These are phyloP conservation scores for Fusarium armeniacum DNA, from an alignment of 2,329 filamentous ascomycete genomes.

Conservation along the genomic window DNA sequence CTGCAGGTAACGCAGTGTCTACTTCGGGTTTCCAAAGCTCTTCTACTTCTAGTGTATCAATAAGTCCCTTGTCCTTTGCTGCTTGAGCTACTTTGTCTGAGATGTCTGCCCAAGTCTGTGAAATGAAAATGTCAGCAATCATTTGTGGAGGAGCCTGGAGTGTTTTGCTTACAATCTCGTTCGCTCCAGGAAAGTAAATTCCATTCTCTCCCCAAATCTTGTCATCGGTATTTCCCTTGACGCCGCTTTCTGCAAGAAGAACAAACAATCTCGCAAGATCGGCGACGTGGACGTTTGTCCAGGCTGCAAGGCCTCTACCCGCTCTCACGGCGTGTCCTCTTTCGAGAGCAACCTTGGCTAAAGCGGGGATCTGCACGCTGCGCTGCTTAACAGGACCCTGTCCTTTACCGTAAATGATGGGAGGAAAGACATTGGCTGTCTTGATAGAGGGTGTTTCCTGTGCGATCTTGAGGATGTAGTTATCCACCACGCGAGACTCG, in stretches of 20 bases:
- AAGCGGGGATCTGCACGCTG: slow-evolving; percentile 59
- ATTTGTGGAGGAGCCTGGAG: no score
- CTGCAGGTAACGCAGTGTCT: slow-evolving; percentile 59
- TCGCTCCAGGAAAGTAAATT: slow-evolving; percentile 54
- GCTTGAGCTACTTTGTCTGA: slow-evolving; percentile 49
- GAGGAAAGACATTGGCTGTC: slow-evolving; percentile 55
- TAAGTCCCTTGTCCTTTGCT: slow-evolving; percentile 48
- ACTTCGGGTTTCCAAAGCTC: slow-evolving; percentile 58
- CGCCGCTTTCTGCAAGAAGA: slow-evolving; percentile 52
- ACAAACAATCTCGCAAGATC: slow-evolving; percentile 53
- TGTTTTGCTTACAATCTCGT: slow-evolving; percentile 48
- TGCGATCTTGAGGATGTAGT: slow-evolving; percentile 54
- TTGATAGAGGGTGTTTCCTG: slow-evolving; percentile 47
- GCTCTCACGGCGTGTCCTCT: slow-evolving; percentile 52
- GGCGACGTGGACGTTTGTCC: slow-evolving; percentile 56
- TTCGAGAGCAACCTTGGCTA: slow-evolving; percentile 54
- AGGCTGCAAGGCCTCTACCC: slow-evolving; percentile 53
- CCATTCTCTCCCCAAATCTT: slow-evolving; percentile 57
- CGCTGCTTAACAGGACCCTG: slow-evolving; percentile 56
- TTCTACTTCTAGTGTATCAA: slow-evolving; percentile 47
- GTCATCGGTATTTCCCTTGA: slow-evolving; percentile 36
- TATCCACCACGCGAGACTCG: slow-evolving; percentile 54
- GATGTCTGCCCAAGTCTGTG: slow-evolving; percentile 51
- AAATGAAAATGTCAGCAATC: no score
- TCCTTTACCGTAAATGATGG: slow-evolving; percentile 58